Conservation (phyloP, 345 rosid species). For the Noccaea caerulescens region DNA sequence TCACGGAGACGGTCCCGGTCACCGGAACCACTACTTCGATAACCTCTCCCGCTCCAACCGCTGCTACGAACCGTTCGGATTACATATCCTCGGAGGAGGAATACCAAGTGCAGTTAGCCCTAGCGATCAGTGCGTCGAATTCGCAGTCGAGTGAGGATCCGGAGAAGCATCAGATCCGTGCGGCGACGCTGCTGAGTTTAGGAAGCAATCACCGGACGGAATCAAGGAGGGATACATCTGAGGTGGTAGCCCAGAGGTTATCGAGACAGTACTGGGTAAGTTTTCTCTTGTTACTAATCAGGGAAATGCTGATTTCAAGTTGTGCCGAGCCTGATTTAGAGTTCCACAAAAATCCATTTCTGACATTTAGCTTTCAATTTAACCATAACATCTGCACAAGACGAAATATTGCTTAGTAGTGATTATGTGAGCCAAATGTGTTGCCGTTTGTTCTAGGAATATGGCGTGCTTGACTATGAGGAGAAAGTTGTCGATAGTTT, state of each 20-base stretch:
- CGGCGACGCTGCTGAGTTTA: slow-evolving; percentile 72
- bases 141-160: slow-evolving; percentile 67
- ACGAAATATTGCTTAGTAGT: background rate
- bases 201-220: slow-evolving; percentile 62
- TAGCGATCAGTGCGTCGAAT: slow-evolving; percentile 94
- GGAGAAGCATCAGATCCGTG: slow-evolving; percentile 95
- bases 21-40: slow-evolving; percentile 17
- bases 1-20: slow-evolving; percentile 30
- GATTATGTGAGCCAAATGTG: background rate
- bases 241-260: slow-evolving; percentile 66
- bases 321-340: background rate
- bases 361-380: background rate
- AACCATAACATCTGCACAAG: background rate
- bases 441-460: slow-evolving; percentile 60
- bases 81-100: slow-evolving; percentile 92
- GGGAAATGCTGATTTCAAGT: slow-evolving; percentile 24
- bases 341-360: background rate
- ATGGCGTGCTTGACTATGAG: slow-evolving; percentile 89
- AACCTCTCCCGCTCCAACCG: slow-evolving; percentile 42
- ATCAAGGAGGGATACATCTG: slow-evolving; percentile 59
- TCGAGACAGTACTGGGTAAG: slow-evolving; percentile 97
- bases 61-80: slow-evolving; percentile 49
- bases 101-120: slow-evolving; percentile 90
- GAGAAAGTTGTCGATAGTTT: slow-evolving; percentile 95
- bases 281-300: slow-evolving; percentile 21